phyloP scores from a whole-genome alignment of 192 early-diverging fungal species.

The Podila epicladia region DNA sequence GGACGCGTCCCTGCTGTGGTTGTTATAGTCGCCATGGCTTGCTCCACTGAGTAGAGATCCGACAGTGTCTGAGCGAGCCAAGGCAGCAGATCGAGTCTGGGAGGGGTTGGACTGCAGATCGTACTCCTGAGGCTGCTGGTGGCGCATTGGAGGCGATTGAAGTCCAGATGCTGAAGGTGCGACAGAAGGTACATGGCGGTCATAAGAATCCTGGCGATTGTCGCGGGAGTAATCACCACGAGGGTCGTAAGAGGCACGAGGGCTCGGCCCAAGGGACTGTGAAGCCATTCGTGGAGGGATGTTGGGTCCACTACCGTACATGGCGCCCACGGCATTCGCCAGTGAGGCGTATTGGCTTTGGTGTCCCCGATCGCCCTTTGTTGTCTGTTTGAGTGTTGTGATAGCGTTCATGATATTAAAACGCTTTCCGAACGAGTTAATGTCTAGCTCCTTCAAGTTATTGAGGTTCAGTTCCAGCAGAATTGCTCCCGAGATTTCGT shows the following conservation, averaged over 20 bases:
- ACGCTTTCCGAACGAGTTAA: constrained; percentile 70
- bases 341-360: constrained; percentile 19
- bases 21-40: constrained; percentile 29
- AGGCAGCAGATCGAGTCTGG: constrained; percentile 8
- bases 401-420: constrained; percentile 76
- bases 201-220: constrained; percentile 22
- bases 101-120: constrained; percentile 8
- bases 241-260: constrained; percentile 18
- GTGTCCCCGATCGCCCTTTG: constrained; percentile 16
- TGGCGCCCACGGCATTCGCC: constrained; percentile 8
- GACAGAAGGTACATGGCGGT: constrained; percentile 2
- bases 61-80: constrained; percentile 38
- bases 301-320: constrained; percentile 36
- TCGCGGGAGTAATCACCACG: constrained; percentile 34
- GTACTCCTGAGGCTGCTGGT: constrained; percentile 23
- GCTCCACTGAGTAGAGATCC: constrained; percentile 32
- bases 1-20: not conserved
- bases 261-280: constrained; percentile 10
- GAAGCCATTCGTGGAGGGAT: constrained; percentile 44
- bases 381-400: constrained; percentile 56
- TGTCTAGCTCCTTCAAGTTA: constrained; percentile 72
- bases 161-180: not conserved
- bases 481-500: constrained; percentile 74
- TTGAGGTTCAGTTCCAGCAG: constrained; percentile 69
- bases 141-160: not conserved